Percentiles rank a stretch among this genome's conserved stretches.
phyloP scores from a whole-genome alignment of 2,329 filamentous ascomycete species.

The Monilinia fructicola region DNA sequence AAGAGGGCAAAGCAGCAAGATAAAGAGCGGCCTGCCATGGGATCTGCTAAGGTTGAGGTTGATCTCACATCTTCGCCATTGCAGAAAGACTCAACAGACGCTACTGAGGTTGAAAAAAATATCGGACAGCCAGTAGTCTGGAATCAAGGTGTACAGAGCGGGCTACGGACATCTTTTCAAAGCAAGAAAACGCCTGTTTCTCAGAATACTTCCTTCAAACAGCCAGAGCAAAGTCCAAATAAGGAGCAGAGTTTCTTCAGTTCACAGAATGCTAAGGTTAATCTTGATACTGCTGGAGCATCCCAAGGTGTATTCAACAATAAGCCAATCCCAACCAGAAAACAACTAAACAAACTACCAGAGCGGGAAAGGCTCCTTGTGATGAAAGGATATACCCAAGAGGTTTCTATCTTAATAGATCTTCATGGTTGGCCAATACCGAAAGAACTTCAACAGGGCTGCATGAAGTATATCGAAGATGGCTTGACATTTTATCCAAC shows the following conservation, averaged over 20 bases:
- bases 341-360: constrained; percentile 1
- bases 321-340: neutral
- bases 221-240: neutral
- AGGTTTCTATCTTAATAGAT: constrained; percentile 6
- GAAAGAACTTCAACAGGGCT: constrained; percentile 7
- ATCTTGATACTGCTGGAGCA: neutral
- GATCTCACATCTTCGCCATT: constrained; percentile 12
- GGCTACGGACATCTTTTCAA: constrained; percentile 46
- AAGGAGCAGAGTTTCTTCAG: constrained; percentile 1
- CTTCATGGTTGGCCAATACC: constrained; percentile 23
- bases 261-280: neutral
- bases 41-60: neutral
- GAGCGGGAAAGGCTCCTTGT: neutral
- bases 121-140: constrained; percentile 34
- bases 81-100: neutral
- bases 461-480: constrained; percentile 1
- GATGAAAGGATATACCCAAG: constrained; percentile 10
- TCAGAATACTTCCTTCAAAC: neutral
- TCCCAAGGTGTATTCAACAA: neutral
- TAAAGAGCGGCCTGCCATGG: neutral
- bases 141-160: constrained; percentile 46
- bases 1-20: constrained; percentile 17
- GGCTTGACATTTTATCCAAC: constrained; percentile 15
- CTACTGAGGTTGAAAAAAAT: constrained; percentile 5
- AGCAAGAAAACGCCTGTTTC: constrained; percentile 20